A percentile compares a stretch with the other conserved stretches of the same genome.
These are phyloP conservation scores for Fusarium avenaceum DNA, from an alignment of 2,329 filamentous ascomycete species.

Conservation along the genomic window DNA sequence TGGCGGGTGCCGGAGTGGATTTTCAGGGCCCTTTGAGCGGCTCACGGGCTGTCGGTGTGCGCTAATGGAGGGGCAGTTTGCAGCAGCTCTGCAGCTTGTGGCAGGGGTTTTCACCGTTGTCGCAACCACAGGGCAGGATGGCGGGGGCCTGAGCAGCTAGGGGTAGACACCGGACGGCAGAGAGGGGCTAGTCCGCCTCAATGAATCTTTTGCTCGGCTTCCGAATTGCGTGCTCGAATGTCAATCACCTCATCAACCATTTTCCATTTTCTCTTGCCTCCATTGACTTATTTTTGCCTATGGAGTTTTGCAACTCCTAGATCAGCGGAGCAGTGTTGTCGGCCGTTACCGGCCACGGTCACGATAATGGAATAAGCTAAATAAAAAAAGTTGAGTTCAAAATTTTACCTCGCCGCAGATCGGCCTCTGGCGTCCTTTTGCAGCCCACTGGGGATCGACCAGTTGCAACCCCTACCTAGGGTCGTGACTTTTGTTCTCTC, in stretches of 20 bases:
- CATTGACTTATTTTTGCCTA: not conserved
- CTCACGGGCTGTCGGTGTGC: conserved; percentile 48
- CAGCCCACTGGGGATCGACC: conserved; percentile 36
- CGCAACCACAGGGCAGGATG: conserved; percentile 16
- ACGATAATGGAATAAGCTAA: not conserved
- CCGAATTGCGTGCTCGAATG: conserved; percentile 49
- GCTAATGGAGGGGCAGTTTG: conserved; percentile 47
- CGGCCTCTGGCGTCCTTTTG: conserved; percentile 32
- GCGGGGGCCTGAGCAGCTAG: not conserved
- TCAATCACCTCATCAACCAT: conserved; percentile 42
- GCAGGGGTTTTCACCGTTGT: conserved; percentile 42
- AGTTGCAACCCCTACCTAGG: conserved; percentile 19
- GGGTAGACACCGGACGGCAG: not conserved
- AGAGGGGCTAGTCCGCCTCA: conserved; percentile 35
- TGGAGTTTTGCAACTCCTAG: not conserved
- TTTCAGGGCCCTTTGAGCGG: conserved; percentile 37
- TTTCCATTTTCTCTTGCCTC: conserved; percentile 24
- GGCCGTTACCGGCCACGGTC: not conserved
- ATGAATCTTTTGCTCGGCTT: conserved; percentile 38
- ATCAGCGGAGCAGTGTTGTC: conserved; percentile 19
- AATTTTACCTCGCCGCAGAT: conserved; percentile 40
- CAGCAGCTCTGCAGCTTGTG: conserved; percentile 35
- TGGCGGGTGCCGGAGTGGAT: conserved; percentile 47
- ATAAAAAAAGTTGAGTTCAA: conserved; percentile 17
- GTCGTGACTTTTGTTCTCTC: conserved; percentile 4